Evolutionary conservation across 257 asterid genomes (phyloP).

Genomic region (Ilex asprella): DNA sequence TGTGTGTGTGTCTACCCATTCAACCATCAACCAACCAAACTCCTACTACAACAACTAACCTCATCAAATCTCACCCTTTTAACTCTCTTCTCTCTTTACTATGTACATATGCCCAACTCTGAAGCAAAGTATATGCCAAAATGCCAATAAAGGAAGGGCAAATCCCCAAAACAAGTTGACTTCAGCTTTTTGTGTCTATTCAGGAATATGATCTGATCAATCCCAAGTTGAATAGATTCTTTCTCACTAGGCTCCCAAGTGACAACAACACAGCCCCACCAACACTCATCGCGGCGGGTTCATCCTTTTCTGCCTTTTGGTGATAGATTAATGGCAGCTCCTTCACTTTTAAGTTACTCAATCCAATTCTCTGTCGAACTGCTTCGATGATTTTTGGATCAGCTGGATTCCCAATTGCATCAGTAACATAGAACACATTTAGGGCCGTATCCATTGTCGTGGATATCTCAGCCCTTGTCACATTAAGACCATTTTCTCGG

Average conservation of each 20-base stretch:
- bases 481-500: constrained; percentile 1
- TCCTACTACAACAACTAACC: constrained; percentile 27
- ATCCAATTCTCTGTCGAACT: constrained; percentile 62
- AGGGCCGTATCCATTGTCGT: not conserved
- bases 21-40: constrained; percentile 30
- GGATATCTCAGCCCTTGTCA: constrained; percentile 3
- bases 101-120: constrained; percentile 30
- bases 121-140: constrained; percentile 28
- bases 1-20: constrained; percentile 1
- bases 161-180: constrained; percentile 10
- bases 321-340: constrained; percentile 52
- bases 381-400: constrained; percentile 36
- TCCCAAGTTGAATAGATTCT: constrained; percentile 83
- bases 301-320: constrained; percentile 36
- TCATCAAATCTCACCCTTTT: constrained; percentile 25
- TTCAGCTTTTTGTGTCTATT: not conserved
- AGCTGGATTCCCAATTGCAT: not conserved
- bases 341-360: constrained; percentile 62
- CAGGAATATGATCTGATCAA: constrained; percentile 65
- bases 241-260: constrained; percentile 69
- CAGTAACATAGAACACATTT: not conserved
- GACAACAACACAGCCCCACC: constrained; percentile 83
- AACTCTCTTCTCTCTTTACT: constrained; percentile 9
- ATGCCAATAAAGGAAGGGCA: not conserved
- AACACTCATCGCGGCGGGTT: constrained; percentile 23